Percentiles rank a stretch among this genome's conserved stretches.
phyloP scores from a whole-genome alignment of 2,329 filamentous ascomycete genomes.

The Fonsecaea multimorphosa region DNA sequence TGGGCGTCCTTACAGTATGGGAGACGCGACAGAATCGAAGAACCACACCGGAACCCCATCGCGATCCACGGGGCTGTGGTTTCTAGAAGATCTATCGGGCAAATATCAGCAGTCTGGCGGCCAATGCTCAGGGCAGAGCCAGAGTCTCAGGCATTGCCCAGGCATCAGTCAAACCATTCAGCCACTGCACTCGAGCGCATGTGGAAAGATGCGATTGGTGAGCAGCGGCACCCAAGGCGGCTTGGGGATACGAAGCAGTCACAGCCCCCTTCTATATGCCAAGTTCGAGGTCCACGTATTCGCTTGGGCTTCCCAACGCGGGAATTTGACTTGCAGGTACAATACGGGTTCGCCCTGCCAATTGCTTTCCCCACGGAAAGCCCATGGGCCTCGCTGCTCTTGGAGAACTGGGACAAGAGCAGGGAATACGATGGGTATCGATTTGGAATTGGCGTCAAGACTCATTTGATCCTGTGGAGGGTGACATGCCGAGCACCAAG shows the following conservation, averaged over 20 bases:
- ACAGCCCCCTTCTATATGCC: slow-evolving; percentile 1
- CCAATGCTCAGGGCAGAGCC: neutral
- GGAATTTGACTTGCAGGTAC: neutral
- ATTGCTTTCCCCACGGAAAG: slow-evolving; percentile 21
- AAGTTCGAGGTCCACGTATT: slow-evolving; percentile 15
- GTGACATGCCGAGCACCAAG: slow-evolving; percentile 2
- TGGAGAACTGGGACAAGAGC: slow-evolving; percentile 4
- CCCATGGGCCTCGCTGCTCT: slow-evolving; percentile 21
- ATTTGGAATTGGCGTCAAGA: neutral
- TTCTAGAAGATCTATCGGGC: slow-evolving; percentile 11
- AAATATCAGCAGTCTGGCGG: neutral
- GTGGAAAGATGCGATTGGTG: slow-evolving; percentile 1
- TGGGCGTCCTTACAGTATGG: neutral
- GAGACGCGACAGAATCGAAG: too few relatives aligned
- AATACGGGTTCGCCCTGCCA: neutral
- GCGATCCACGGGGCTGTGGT: neutral
- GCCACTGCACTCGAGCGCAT: neutral
- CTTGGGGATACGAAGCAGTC: neutral
- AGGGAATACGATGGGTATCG: neutral
- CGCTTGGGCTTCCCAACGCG: slow-evolving; percentile 9
- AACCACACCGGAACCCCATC: neutral
- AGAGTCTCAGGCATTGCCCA: neutral
- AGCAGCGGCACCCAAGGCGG: neutral
- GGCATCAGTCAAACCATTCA: slow-evolving; percentile 15
- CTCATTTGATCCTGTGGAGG: neutral